Conservation (phyloP, 2,329 filamentous ascomycete genomes). For the Venturia asperata region DNA sequence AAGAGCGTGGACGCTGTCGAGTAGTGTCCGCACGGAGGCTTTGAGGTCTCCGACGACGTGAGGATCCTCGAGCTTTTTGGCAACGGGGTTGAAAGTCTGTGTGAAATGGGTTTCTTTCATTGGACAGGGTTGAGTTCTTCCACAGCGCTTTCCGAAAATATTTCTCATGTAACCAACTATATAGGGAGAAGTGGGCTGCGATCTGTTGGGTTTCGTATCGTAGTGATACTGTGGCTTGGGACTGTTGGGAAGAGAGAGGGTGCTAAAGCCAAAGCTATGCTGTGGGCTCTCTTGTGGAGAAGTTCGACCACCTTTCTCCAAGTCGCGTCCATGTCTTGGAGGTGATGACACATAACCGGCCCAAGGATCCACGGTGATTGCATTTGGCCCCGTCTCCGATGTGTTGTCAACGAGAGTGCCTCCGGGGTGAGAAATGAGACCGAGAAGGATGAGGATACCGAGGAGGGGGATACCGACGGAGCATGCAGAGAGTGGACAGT, state of each 20-base stretch:
- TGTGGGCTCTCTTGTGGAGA: neutral
- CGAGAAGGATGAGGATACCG: neutral
- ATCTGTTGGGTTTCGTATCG: neutral
- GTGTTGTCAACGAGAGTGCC: neutral
- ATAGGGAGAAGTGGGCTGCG: neutral
- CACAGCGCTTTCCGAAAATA: neutral
- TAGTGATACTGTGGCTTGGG: neutral
- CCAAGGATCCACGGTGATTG: neutral
- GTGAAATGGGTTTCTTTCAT: neutral
- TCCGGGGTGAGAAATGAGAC: neutral
- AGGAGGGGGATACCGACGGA: neutral
- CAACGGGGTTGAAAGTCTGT: neutral
- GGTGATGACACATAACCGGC: neutral
- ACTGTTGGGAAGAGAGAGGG: neutral
- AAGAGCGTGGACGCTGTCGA: neutral
- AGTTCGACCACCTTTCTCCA: neutral
- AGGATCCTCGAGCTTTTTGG: neutral
- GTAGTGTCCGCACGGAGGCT: neutral
- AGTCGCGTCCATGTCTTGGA: neutral
- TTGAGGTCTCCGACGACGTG: neutral
- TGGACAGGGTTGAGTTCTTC: neutral
- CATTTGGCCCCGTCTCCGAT: neutral
- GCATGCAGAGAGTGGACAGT: neutral
- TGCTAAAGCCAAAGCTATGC: neutral
- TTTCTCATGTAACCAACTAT: neutral